Evolutionary conservation across 768 basidiomycete genomes (phyloP), one percentile per base, ranked within the genome.

Genomic region (Daedaleopsis sinensis): DNA sequence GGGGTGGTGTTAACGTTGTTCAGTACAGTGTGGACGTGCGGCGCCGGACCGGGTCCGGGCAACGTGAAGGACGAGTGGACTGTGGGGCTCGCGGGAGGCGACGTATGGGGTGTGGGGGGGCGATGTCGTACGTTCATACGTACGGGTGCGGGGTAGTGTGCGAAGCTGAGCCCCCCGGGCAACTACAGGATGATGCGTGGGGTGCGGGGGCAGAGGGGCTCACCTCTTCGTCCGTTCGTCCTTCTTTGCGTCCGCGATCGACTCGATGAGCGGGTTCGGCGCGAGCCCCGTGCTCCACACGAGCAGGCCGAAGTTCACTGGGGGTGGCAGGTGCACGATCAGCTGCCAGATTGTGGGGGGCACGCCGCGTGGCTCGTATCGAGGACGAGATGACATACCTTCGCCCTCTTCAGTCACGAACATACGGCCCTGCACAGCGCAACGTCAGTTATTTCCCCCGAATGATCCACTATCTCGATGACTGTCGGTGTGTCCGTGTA

Each of bases 211-310:
- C 3, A 15, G 48, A 24, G 19, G 15, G 15, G 37, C 75, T 50
- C 64, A 85, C 84, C 83, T 82, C 35, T 80, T 76, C 0, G 86
- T 82, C 72, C 81, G 85, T 15, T 78, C 74, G 61, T 91, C 79
- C 68, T 91, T 92, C 68, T 80, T 77, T 2, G 88, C 77, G 49
- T 82, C 84, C 8, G 75, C 72, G 50, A 93, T 82, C 0, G 82
- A 79, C 61, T 81, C 74, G 54, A 94, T 82, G 27, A 95, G 76
- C 8, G 94, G 93, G 70, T 94, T 95, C 4, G 91, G 85, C 6
- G 91, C 82, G 3, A 95, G 78, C 1, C 93, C 94, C 2, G 94
- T 95, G 62, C 87, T 89, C 93, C 93, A 95, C 16, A 95, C 91
- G 12, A 93, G 81, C 21, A 95, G 77, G 24, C 94, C 93, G 71